These are phyloP conservation scores for Torrubiella hemipterigena DNA, from an alignment of 2,329 filamentous ascomycete genomes.

Conservation along the genomic window DNA sequence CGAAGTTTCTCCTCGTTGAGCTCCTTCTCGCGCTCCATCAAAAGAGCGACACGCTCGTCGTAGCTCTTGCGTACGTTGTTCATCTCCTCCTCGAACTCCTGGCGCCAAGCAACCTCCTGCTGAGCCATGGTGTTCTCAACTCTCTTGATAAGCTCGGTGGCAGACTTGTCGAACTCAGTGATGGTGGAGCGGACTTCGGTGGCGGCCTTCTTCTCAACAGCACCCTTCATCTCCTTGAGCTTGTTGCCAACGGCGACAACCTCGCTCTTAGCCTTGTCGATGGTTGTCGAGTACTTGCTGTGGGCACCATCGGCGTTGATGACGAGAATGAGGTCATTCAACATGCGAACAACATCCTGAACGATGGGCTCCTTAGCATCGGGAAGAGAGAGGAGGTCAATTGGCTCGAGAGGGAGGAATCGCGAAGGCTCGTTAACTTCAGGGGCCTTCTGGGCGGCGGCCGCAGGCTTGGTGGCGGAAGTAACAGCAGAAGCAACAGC, in stretches of 20 bases:
- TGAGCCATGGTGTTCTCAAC: constrained; percentile 71
- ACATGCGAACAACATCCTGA: constrained; percentile 84
- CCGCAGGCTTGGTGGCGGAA: constrained; percentile 15
- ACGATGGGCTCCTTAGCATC: constrained; percentile 77
- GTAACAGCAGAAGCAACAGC: constrained; percentile 6
- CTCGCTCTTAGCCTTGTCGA: constrained; percentile 77
- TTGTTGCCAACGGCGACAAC: constrained; percentile 66
- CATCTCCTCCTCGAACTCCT: constrained; percentile 80
- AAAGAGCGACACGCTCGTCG: constrained; percentile 64
- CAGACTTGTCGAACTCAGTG: constrained; percentile 74
- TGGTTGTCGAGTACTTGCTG: constrained; percentile 63
- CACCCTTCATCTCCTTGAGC: constrained; percentile 61
- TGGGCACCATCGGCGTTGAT: constrained; percentile 78
- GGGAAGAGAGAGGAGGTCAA: constrained; percentile 66
- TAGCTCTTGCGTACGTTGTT: constrained; percentile 67
- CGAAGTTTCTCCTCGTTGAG: constrained; percentile 72
- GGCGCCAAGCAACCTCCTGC: constrained; percentile 73
- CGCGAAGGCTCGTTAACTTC: constrained; percentile 56
- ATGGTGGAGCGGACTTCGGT: constrained; percentile 60
- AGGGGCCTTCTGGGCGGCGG: constrained; percentile 31
- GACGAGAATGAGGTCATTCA: constrained; percentile 91
- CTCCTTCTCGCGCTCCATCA: constrained; percentile 68
- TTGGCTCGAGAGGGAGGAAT: constrained; percentile 52
- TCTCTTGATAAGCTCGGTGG: constrained; percentile 76
- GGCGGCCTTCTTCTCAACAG: constrained; percentile 59